Conservation (phyloP, 371 early-diverging fungal species). For the Blastocladiella emersonii region DNA sequence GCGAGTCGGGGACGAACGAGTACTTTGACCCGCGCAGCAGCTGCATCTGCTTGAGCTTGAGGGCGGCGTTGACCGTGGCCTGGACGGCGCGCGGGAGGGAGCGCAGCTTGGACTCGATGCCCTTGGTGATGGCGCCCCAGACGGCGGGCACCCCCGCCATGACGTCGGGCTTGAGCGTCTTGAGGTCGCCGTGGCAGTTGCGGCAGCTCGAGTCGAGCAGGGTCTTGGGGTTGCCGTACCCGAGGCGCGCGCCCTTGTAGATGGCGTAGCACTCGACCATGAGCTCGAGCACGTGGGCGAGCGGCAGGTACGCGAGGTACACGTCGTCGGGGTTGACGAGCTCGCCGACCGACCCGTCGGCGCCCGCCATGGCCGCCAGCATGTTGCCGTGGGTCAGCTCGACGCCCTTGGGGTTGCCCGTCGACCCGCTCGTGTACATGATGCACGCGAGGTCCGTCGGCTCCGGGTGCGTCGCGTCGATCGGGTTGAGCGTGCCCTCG, state of each 20-base stretch:
- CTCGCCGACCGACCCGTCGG: not conserved
- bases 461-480: constrained; percentile 45
- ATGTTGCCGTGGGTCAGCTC: constrained; percentile 71
- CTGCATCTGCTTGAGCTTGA: constrained; percentile 41
- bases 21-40: constrained; percentile 48
- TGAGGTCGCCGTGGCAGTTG: constrained; percentile 87
- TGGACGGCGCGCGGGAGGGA: constrained; percentile 47
- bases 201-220: constrained; percentile 81
- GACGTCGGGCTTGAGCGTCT: constrained; percentile 46
- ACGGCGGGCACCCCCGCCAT: constrained; percentile 89
- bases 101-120: constrained; percentile 55
- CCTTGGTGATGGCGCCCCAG: constrained; percentile 26
- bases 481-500: constrained; percentile 47
- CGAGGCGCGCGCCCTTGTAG: constrained; percentile 61
- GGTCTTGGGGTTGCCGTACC: constrained; percentile 76
- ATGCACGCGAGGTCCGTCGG: constrained; percentile 74
- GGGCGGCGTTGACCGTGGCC: constrained; percentile 57
- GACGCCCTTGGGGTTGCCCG: constrained; percentile 66
- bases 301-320: constrained; percentile 79
- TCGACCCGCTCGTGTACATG: constrained; percentile 36
- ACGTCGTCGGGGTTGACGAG: not conserved
- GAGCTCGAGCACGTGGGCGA: constrained; percentile 87
- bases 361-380: constrained; percentile 29
- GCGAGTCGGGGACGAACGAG: constrained; percentile 27
- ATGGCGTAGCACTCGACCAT: constrained; percentile 61